Base-by-base conservation (phyloP, 768 basidiomycete genomes). In the Termitomyces sp. region DNA sequence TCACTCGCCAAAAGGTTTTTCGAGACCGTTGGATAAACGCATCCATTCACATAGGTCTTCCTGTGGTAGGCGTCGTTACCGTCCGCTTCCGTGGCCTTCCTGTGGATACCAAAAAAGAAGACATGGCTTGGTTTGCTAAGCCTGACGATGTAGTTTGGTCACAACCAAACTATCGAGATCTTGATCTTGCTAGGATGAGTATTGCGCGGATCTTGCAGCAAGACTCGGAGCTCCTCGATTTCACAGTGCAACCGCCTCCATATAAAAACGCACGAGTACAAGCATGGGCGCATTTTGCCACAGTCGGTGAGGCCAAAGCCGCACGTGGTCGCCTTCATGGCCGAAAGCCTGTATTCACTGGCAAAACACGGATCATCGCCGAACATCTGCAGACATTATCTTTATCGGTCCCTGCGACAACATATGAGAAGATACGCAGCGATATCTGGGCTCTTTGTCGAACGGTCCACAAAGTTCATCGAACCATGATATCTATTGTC, bases 61-160 rank as follows among this genome's bases (percentile, higher is more conserved):
- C 88, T 1, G 79, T 79, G 1, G 76, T 90, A 9, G 86, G 84
- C 3, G 69, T 72, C 0, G 82, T 81, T 67, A 91, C 84, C 8
- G 84, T 93, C 56, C 82, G 82, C 18, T 83, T 92, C 65, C 68
- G 70, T 6, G 78, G 81, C 5, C 68, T 91, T 5, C 87, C 89
- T 1, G 68, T 80, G 0, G 74, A 77, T 45, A 72, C 77, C 0
- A 74, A 69, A 1, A 70, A 79, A 22, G 69, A 77, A 18, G 76
- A 76, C 13, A 68, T 88, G 66, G 72, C 76, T 42, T 70, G 74
- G 32, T 85, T 85, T 61, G 78, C 78, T 4, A 68, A 73, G 1
- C 77, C 82, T 1, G 77, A 80, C 24, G 83, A 80, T 8, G 75
- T 84, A 49, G 81, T 87, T 73, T 70, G 85, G 65, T 79, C 78